A percentile compares a stretch with the other conserved stretches of the same genome.
phyloP scores from a whole-genome alignment of 176 grass and related monocot species.

The Puya raimondii region DNA sequence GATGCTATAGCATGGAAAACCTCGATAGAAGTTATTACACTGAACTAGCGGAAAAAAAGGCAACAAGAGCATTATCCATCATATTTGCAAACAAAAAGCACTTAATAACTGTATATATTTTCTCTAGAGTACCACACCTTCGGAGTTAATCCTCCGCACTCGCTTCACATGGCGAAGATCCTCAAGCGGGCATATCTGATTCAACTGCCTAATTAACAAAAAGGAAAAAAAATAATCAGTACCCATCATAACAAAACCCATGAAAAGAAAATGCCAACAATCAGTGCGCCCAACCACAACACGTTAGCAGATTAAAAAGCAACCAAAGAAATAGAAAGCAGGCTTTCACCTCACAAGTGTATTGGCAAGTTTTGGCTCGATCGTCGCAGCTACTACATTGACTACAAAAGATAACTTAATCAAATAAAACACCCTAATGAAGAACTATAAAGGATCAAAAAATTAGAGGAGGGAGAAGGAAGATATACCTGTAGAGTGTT shows the following conservation, averaged over 20 bases:
- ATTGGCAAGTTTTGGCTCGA: conserved; percentile 28
- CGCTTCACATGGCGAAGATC: conserved; percentile 43
- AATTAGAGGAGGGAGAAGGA: not conserved
- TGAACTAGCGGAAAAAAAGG: no score
- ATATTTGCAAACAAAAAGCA: not conserved
- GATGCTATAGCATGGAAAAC: no score
- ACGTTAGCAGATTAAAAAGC: not conserved
- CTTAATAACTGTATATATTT: not conserved
- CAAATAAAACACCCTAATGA: not conserved
- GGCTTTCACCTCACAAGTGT: conserved; percentile 18
- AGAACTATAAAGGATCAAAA: conserved; percentile 1
- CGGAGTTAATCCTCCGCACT: conserved; percentile 19
- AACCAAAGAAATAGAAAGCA: not conserved
- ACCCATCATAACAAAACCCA: not conserved
- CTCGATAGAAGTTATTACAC: no score
- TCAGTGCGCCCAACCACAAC: not conserved
- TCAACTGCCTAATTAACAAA: conserved; percentile 32
- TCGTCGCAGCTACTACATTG: conserved; percentile 20
- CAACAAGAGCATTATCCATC: not conserved
- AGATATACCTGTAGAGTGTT: conserved; percentile 24
- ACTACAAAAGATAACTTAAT: conserved; percentile 16
- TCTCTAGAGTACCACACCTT: conserved; percentile 22
- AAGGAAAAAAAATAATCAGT: not conserved
- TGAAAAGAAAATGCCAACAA: not conserved
- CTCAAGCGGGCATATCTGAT: conserved; percentile 36